These are phyloP conservation scores for Alnus glutinosa DNA, from an alignment of 306 rosid genomes.

Conservation along the genomic window DNA sequence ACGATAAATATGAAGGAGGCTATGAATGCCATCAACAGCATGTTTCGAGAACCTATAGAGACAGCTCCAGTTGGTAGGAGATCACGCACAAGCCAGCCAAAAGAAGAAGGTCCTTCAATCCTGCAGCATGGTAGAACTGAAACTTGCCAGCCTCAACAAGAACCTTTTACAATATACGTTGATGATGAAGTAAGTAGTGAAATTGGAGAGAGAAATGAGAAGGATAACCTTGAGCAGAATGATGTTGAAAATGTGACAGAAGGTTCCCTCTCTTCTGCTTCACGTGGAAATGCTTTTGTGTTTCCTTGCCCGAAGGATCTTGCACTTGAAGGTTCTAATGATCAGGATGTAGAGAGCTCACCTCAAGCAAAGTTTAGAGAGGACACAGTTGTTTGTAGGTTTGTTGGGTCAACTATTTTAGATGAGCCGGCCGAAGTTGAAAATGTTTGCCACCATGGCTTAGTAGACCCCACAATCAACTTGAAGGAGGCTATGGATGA, in stretches of 20 bases:
- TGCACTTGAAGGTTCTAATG: slow-evolving; percentile 46
- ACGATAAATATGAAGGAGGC: slow-evolving; percentile 96
- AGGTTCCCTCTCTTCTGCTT: slow-evolving; percentile 49
- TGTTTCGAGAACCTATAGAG: slow-evolving; percentile 84
- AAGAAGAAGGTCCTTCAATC: slow-evolving; percentile 33
- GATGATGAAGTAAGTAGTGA: slow-evolving; percentile 57
- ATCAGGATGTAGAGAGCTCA: slow-evolving; percentile 37
- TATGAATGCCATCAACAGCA: slow-evolving; percentile 76
- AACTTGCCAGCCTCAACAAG: slow-evolving; percentile 43
- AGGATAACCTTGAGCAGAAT: slow-evolving; percentile 28
- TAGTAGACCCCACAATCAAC: slow-evolving; percentile 94
- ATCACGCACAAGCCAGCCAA: slow-evolving; percentile 37
- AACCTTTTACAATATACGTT: slow-evolving; percentile 63
- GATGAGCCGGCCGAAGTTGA: slow-evolving; percentile 82
- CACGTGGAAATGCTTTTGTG: slow-evolving; percentile 45
- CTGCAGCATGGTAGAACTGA: slow-evolving; percentile 38
- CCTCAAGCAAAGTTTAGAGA: slow-evolving; percentile 65
- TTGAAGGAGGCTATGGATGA: slow-evolving; percentile 95
- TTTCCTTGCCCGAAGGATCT: slow-evolving; percentile 66
- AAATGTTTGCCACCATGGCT: slow-evolving; percentile 92
- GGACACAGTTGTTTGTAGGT: slow-evolving; percentile 85
- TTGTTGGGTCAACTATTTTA: slow-evolving; percentile 85
- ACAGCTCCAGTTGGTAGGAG: slow-evolving; percentile 46
- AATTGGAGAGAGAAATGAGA: slow-evolving; percentile 23
- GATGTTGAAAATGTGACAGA: slow-evolving; percentile 34